Conservation (phyloP, 2,329 filamentous ascomycete species). For the Trichoderma harzianum region DNA sequence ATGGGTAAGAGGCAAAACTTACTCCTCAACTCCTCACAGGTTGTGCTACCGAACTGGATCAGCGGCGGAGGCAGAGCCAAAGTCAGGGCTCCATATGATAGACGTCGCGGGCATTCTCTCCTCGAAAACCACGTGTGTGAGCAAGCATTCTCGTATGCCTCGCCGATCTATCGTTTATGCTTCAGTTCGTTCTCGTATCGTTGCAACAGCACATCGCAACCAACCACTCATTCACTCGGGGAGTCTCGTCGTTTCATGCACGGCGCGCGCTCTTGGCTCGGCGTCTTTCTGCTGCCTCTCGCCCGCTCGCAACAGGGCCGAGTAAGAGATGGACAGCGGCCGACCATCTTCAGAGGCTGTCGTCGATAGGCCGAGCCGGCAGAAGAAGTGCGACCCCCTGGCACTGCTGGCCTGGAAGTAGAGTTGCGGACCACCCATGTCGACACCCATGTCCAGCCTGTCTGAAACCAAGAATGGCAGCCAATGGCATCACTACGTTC, state of each 20-base stretch:
- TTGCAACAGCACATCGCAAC: neutral
- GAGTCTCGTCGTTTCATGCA: constrained; percentile 20
- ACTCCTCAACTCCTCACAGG: too few species aligned
- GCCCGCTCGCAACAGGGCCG: constrained; percentile 1
- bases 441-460: neutral
- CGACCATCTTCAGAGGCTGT: constrained; percentile 2
- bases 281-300: neutral
- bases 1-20: neutral
- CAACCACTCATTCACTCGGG: constrained; percentile 8
- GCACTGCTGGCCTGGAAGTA: neutral
- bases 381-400: neutral
- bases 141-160: neutral
- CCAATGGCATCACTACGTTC: constrained; percentile 11
- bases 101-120: neutral
- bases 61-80: neutral
- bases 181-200: neutral
- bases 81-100: neutral
- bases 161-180: neutral
- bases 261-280: constrained; percentile 10
- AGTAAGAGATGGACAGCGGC: neutral
- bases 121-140: neutral
- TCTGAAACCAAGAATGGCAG: constrained; percentile 1
- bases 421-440: constrained; percentile 1
- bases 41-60: neutral
- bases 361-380: neutral